Base-by-base conservation (phyloP, 495 filamentous ascomycete genomes). In the Hypoxylon crocopeplum region DNA sequence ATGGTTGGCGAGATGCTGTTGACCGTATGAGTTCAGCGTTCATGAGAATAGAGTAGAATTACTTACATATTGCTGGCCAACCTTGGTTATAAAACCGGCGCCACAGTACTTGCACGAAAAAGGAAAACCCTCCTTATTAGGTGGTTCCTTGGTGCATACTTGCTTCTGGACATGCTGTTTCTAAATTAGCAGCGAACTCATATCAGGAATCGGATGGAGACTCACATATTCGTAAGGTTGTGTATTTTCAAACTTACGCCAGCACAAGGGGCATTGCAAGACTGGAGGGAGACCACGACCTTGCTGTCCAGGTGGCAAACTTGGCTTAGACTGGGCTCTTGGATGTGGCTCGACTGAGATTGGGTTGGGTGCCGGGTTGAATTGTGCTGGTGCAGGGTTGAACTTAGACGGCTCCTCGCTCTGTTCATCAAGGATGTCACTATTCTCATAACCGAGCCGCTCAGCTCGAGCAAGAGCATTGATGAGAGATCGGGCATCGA, bases 391-490 rank as follows among this genome's bases (percentile, higher is more conserved):
- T 12, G 46, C 25, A 12, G 62, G 58, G n/a, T 67, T 54, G 20
- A 69, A 63, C 16, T 20, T 48, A 4, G 52, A 11, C 12, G 29
- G 42, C 21, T 42, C 29, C 32, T 50, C 56, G 19, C 48, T 69
- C 20, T 66, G 57, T 7, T 77, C 70, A 24, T 77, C 71, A 22
- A 80, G 55, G 5, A 76, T 54, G 33, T 82, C 79, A 25, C 62
- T 64, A 2, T 65, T 60, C 37, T 76, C 69, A 46, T 81, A 82
- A 6, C 79, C 79, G 11, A 82, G 72, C 11, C 79, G 71, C 60
- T 81, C 75, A 3, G 79, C 79, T 19, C 69, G 71, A 1, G 79
- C 79, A 7, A 82, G 72, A 22, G 77, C 75, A 44, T 78, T 81
- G 51, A 81, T 72, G 27, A 82, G 64, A 11, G 76, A 70, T 13